Base-by-base conservation (phyloP, 352 stramenopile species). In the Ophiocytium majus region DNA sequence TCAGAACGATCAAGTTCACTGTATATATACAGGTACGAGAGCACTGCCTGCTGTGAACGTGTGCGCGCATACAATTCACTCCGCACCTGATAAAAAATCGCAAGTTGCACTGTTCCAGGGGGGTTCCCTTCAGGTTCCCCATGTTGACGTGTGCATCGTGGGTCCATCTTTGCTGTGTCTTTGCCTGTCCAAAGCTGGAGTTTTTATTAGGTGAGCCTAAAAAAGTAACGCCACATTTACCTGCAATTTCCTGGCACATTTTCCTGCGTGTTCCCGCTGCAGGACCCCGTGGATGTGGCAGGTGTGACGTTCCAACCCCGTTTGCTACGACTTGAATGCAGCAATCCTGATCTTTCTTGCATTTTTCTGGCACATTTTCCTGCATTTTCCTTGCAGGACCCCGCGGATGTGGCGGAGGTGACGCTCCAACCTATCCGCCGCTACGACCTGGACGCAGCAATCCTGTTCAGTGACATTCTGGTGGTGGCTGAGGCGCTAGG, bases 391-490 rank as follows among this genome's bases (percentile, higher is more conserved):
- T 34, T 50, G 23, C 57, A 88, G 81, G 50, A 84, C 64, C 79
- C 82, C 9, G 64, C 90, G 78, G 91, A 93, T 83, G 92, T 95
- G 10, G 95, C 97, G 28, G 96, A 99, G 93, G 97, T 98, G 85
- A 99, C 96, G 83, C 88, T 99, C 89, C 97, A 99, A 90, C 96
- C 97, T 19, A 86, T 99, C 82, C 92, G 96, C 34, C 92, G 93
- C 43, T 94, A 94, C 83, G 91, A 96, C 87, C 93, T 98, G 82
- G 96, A 99, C 87, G 97, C 97, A 0, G 95, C 98, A 34, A 99
- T 99, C 90, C 95, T 99, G 83, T 99, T 99, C 91, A 98, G 93
- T 75, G 97, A 99, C 88, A 99, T 99, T 90, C 90, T 99, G 31
- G 96, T 99, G n/a, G 94, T 99, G 80, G 94, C 96, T 1, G 94